Evolutionary conservation across 1,284 basidiomycete species (phyloP), one percentile per base, ranked within the genome.

Genomic region (Violaceomyces palustris): DNA sequence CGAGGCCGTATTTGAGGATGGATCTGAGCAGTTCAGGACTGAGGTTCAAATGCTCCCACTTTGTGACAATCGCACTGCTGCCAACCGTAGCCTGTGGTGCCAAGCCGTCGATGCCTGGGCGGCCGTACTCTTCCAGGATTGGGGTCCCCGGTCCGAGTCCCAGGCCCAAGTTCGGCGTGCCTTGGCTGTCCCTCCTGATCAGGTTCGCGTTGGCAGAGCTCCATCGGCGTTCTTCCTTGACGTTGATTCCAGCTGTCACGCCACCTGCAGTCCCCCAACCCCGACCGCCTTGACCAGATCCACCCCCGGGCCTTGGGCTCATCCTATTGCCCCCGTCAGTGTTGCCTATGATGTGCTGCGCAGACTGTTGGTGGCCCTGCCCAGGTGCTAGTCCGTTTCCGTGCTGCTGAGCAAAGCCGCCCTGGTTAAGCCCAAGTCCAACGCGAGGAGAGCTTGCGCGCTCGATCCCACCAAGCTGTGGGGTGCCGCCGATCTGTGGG

Each of bases 1-100:
- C 93, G 74, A 69, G 92, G 87, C 92, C 93, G 72, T 96, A 97
- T 74, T 92, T 92, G 56, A 81, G 84, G 50, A 98, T 80, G 11
- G 89, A 90, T 39, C 88, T 81, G 61, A 94, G 78, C 22, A 98
- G 77, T 56, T 97, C 92, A 25, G 86, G 82, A 22, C 86, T 83
- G 33, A 98, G 79, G 41, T 84, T 81, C 39, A 97, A 75, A 67
- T 94, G 89, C 60, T 97, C 93, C 92, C 92, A 98, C 75, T 96
- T 97, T 37, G 88, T 87, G 25, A 94, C 82, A 49, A 88, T 79
- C n/a, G 60, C 83, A 22, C 87, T 89, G 52, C 91, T n/a, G n/a
- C n/a, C n/a, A n/a, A n/a, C n/a, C n/a, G n/a, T 50, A 2, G 41
- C 35, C 33, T 44, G 50, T 17, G 42, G 47, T 8, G 26, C 26